A percentile compares a stretch with the other conserved stretches of the same genome.
Evolutionary conservation across 2,329 filamentous ascomycete species (phyloP).

Genomic region (Aspergillus udagawae): DNA sequence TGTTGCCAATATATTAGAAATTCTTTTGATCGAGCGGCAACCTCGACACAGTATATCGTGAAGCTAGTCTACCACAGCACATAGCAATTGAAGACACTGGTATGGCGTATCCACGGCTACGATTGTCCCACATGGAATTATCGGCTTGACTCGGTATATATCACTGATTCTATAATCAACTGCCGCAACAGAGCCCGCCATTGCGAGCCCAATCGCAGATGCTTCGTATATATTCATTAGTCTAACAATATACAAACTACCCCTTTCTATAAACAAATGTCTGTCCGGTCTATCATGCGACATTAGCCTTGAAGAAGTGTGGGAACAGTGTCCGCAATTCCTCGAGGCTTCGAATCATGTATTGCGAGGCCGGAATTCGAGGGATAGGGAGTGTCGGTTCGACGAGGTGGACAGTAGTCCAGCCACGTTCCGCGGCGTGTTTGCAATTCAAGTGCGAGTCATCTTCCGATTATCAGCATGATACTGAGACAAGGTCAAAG

Average conservation of each 20-base stretch:
- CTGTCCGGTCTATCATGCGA: conserved; percentile 1
- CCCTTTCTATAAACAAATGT: conserved; percentile 3
- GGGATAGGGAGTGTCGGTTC: conserved; percentile 69
- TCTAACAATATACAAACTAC: conserved; percentile 1
- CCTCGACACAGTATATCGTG: no score
- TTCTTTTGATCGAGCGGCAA: no score
- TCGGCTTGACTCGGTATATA: neutral
- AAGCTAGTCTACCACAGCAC: no score
- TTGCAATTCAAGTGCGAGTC: conserved; percentile 82
- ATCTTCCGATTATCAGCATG: conserved; percentile 47
- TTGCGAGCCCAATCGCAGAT: neutral
- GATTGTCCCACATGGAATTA: neutral
- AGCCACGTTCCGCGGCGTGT: conserved; percentile 73
- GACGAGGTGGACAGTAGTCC: conserved; percentile 81
- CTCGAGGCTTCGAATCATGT: conserved; percentile 70
- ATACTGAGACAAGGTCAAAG: neutral
- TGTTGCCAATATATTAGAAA: no score
- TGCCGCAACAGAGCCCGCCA: neutral
- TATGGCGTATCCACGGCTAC: no score
- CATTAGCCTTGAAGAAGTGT: conserved; percentile 68
- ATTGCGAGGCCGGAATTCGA: conserved; percentile 60
- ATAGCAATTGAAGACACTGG: no score
- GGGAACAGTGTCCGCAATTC: conserved; percentile 76
- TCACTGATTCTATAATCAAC: neutral
- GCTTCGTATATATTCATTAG: conserved; percentile 7